Conservation (phyloP, 331 rosid genomes). For the Stylosanthes scabra region DNA sequence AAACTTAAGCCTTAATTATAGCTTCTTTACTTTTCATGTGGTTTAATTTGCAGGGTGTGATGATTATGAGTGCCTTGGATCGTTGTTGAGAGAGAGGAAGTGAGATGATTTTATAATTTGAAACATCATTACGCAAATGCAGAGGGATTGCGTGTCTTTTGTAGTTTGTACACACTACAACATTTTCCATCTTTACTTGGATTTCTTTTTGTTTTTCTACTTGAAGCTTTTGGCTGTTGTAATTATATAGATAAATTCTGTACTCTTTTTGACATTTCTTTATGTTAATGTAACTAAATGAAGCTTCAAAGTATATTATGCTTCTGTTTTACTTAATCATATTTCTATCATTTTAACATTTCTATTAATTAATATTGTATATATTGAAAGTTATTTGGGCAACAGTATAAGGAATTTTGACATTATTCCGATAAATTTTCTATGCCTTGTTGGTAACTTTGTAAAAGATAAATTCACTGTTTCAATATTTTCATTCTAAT, state of each 20-base stretch:
- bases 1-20: not conserved
- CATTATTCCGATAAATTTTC: too few relatives aligned
- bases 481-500: too few relatives aligned
- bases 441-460: too few relatives aligned
- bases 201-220: not conserved
- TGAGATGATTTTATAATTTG: slow-evolving; percentile 34
- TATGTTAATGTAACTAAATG: slow-evolving; percentile 32
- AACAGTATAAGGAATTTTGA: too few relatives aligned
- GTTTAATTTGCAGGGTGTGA: slow-evolving; percentile 57
- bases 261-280: slow-evolving; percentile 22
- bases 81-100: slow-evolving; percentile 62
- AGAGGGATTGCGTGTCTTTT: slow-evolving; percentile 37
- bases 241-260: slow-evolving; percentile 44
- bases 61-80: slow-evolving; percentile 68
- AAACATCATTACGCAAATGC: slow-evolving; percentile 38
- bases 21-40: not conserved
- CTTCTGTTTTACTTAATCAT: not conserved
- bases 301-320: slow-evolving; percentile 17
- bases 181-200: slow-evolving; percentile 34
- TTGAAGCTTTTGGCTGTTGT: slow-evolving; percentile 36
- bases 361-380: too few relatives aligned
- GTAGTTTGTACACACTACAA: slow-evolving; percentile 49
- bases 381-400: too few relatives aligned
- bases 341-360: too few relatives aligned
- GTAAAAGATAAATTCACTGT: too few relatives aligned